A percentile compares a stretch with the other conserved stretches of the same genome.
These are phyloP conservation scores for Capronia epimyces DNA, from an alignment of 2,329 filamentous ascomycete genomes.

Conservation along the genomic window DNA sequence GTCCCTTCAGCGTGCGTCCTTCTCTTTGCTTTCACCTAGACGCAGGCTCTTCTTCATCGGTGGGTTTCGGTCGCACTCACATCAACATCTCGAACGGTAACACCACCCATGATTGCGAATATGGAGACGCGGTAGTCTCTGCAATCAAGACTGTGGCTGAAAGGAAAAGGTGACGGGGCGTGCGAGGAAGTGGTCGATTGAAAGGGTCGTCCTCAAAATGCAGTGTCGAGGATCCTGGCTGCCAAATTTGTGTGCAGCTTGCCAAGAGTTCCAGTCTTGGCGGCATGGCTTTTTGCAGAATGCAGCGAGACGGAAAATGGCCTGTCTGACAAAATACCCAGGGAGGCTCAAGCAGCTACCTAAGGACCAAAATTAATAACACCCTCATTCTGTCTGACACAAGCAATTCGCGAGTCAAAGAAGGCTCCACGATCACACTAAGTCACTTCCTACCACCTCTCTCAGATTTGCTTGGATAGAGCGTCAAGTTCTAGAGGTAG, in stretches of 20 bases:
- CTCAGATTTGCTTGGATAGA: too few relatives aligned
- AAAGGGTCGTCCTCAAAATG: conserved; percentile 5
- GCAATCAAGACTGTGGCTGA: conserved; percentile 18
- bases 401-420: too few relatives aligned
- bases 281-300: background rate
- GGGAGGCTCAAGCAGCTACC: too few relatives aligned
- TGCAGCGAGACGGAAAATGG: background rate
- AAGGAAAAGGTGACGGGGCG: conserved; percentile 2
- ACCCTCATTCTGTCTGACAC: background rate
- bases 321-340: background rate
- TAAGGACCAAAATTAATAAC: too few relatives aligned
- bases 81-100: conserved; percentile 63
- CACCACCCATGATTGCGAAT: conserved; percentile 60
- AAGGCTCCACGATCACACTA: too few relatives aligned
- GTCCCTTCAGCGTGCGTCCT: background rate
- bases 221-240: conserved; percentile 3
- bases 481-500: too few relatives aligned
- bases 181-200: conserved; percentile 2
- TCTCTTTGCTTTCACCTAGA: background rate
- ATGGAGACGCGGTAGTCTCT: conserved; percentile 20
- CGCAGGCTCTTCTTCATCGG: background rate
- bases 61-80: conserved; percentile 40
- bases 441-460: too few relatives aligned
- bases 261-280: conserved; percentile 13
- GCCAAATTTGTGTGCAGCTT: conserved; percentile 11